Conservation (phyloP, 2,329 filamentous ascomycete genomes). For the Fusarium austroafricanum region DNA sequence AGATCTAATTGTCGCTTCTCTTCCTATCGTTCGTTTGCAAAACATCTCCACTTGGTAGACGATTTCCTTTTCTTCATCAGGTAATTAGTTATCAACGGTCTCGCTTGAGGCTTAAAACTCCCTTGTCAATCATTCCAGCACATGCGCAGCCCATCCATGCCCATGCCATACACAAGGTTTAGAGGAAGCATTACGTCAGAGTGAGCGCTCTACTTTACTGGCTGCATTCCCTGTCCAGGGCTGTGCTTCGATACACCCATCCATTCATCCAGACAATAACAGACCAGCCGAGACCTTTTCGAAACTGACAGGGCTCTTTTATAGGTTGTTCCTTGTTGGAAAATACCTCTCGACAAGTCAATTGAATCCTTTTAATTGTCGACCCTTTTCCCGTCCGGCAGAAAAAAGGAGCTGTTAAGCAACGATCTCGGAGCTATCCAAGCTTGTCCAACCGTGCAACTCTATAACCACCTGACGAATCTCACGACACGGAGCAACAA, state of each 20-base stretch:
- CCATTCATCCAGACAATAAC: constrained; percentile 24
- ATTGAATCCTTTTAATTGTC: constrained; percentile 11
- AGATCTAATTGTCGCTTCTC: constrained; percentile 7
- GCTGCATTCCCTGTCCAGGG: constrained; percentile 36
- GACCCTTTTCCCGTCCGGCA: constrained; percentile 5
- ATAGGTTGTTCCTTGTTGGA: constrained; percentile 23
- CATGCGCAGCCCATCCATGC: constrained; percentile 12
- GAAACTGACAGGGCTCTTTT: constrained; percentile 28
- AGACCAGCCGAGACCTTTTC: constrained; percentile 17
- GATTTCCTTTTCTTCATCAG: constrained; percentile 25
- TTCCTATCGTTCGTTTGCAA: constrained; percentile 16
- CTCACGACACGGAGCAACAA: constrained; percentile 38
- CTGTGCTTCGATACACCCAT: constrained; percentile 8
- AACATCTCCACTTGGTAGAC: constrained; percentile 28
- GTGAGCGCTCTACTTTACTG: constrained; percentile 30
- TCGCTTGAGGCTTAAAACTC: constrained; percentile 34
- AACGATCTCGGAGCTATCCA: constrained; percentile 43
- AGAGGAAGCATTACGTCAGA: constrained; percentile 44
- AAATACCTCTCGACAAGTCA: constrained; percentile 17
- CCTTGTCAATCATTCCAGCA: constrained; percentile 25
- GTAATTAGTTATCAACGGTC: constrained; percentile 22
- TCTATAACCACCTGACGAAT: constrained; percentile 43
- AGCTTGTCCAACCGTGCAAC: constrained; percentile 33
- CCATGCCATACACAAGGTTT: neutral
- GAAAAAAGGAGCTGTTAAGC: constrained; percentile 23